Evolutionary conservation across 805 yeast species (phyloP).

Genomic region (Schwanniomyces pseudopolymorphus): DNA sequence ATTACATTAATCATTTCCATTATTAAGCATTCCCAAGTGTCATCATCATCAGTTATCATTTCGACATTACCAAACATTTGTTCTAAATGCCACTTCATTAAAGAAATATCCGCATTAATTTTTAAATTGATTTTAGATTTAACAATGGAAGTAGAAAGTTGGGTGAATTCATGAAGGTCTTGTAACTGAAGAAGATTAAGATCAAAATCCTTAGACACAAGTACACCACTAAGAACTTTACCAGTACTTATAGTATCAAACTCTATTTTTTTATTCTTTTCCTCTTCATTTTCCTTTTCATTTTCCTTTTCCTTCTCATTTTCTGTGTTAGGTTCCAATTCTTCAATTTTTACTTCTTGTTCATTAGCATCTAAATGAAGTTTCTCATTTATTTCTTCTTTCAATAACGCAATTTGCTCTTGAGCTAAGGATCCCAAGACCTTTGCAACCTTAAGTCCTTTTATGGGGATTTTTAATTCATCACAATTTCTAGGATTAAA

Average conservation of each 20-base stretch:
- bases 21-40: slow-evolving; percentile 43
- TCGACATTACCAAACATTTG: slow-evolving; percentile 93
- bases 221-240: slow-evolving; percentile 66
- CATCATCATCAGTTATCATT: slow-evolving; percentile 55
- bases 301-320: slow-evolving; percentile 9
- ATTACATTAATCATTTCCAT: slow-evolving; percentile 45
- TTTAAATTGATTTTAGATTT: slow-evolving; percentile 77
- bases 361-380: slow-evolving; percentile 40
- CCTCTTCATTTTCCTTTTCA: slow-evolving; percentile 3
- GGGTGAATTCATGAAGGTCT: slow-evolving; percentile 87
- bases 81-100: slow-evolving; percentile 83
- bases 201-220: slow-evolving; percentile 90
- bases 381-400: slow-evolving; percentile 57
- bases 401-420: slow-evolving; percentile 31
- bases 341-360: slow-evolving; percentile 35
- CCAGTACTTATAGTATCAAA: slow-evolving; percentile 20
- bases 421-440: slow-evolving; percentile 57
- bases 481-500: slow-evolving; percentile 93
- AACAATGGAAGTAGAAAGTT: slow-evolving; percentile 79
- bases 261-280: slow-evolving; percentile 4
- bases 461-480: slow-evolving; percentile 69
- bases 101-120: slow-evolving; percentile 76
- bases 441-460: slow-evolving; percentile 82
- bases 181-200: slow-evolving; percentile 77
- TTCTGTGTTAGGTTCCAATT: slow-evolving; percentile 17